Conservation (phyloP, 768 basidiomycete species). For the Lanmaoa rubissima region DNA sequence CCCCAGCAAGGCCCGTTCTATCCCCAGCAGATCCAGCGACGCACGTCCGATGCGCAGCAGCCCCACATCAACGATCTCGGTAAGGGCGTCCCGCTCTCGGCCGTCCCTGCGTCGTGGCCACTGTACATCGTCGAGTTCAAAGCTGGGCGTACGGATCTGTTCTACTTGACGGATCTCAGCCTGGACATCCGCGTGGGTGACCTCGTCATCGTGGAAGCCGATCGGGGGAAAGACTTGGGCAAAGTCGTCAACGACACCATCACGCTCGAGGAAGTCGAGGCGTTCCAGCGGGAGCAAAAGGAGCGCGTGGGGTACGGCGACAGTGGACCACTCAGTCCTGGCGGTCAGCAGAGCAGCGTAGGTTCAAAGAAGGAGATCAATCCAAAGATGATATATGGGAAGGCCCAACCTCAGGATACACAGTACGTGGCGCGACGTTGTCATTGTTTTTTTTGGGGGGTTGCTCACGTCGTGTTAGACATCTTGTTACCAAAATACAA, state of each 20-base stretch:
- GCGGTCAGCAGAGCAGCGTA: slow-evolving; percentile 33
- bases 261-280: slow-evolving; percentile 86
- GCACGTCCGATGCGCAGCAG: slow-evolving; percentile 38
- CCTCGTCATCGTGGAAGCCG: slow-evolving; percentile 94
- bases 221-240: slow-evolving; percentile 90
- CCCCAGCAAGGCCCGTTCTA: slow-evolving; percentile 31
- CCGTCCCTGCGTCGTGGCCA: slow-evolving; percentile 82
- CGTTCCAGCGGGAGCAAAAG: slow-evolving; percentile 80
- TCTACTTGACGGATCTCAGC: slow-evolving; percentile 76
- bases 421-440: slow-evolving; percentile 45
- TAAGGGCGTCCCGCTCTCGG: slow-evolving; percentile 82
- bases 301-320: slow-evolving; percentile 47
- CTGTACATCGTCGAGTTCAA: slow-evolving; percentile 98
- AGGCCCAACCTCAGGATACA: slow-evolving; percentile 79
- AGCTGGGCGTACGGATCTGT: slow-evolving; percentile 92
- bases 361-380: slow-evolving; percentile 85
- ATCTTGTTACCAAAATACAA: slow-evolving; percentile 77
- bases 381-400: slow-evolving; percentile 95
- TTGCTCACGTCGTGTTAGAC: slow-evolving; percentile 38
- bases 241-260: slow-evolving; percentile 90
- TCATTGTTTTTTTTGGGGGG: not conserved
- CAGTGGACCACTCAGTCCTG: slow-evolving; percentile 51
- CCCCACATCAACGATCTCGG: slow-evolving; percentile 61
- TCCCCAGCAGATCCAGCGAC: slow-evolving; percentile 36
- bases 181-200: slow-evolving; percentile 78